Evolutionary conservation across 441 rosid genomes (phyloP), one percentile per base, ranked within the genome.

Genomic region (Aquilaria agallochum): DNA sequence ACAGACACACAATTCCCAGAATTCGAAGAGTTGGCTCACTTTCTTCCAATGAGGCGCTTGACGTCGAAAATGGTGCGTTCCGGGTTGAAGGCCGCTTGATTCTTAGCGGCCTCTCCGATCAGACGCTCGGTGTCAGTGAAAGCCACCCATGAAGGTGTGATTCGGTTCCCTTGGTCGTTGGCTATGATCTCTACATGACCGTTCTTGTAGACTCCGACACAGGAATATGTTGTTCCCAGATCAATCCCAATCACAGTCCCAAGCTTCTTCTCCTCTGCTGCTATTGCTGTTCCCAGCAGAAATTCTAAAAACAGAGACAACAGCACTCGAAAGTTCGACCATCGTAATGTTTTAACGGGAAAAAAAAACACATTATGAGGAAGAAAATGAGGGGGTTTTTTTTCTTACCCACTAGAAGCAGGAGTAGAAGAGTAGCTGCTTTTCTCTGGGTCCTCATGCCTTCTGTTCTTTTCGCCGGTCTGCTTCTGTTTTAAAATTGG

Each of bases 21-120:
- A 59, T 7, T 30, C 2, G 11, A 31, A 54, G 12, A 31, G 11
- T 54, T 3, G 12, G 45, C 65, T 51, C 50, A 52, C 65, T 62
- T 62, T 40, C 57, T 51, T 36, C 65, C 65, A 42, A 62, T 62
- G 13, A 62, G 65, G 31, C 65, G 65, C 31, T 62, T 62, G n/a
- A 62, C 57, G 54, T 62, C 57, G 36, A 54, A 31, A 31, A 54
- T 11, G 36, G 57, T 54, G 12, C 57, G 57, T 30, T 54, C 57
- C 5, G 57, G n/a, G 40, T 54, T 54, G 9, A 30, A 34, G 9
- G 57, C 9, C 36, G 57, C 57, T 12, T 54, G 57, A 31, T 54
- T 54, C 57, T 54, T 54, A 11, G 57, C 57, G 10, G 57, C 57
- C n/a, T 54, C 57, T 54, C 57, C 57, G 11, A 54, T 54, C 11